Evolutionary conservation across 2,329 filamentous ascomycete genomes (phyloP).

Genomic region (Nannizziopsis barbatae): DNA sequence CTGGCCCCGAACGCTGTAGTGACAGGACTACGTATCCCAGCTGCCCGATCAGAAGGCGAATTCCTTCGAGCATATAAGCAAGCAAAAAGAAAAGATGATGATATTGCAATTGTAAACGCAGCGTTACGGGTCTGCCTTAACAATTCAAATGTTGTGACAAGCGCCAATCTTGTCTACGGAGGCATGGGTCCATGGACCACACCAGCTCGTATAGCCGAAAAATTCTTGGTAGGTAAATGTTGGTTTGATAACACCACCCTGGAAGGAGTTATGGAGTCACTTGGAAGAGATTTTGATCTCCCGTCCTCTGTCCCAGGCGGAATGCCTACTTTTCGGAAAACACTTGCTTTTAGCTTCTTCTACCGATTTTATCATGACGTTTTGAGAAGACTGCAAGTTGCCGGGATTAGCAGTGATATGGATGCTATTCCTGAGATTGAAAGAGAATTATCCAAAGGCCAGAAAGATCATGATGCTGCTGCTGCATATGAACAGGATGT

Average conservation of each 20-base stretch:
- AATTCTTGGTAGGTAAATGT: conserved; percentile 63
- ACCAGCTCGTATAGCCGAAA: conserved; percentile 66
- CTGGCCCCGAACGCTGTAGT: conserved; percentile 74
- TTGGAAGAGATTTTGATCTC: conserved; percentile 84
- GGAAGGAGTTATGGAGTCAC: conserved; percentile 76
- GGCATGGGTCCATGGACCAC: conserved; percentile 91
- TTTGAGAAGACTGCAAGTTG: conserved; percentile 41
- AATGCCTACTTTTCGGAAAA: conserved; percentile 93
- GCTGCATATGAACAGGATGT: conserved; percentile 70
- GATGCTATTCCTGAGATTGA: conserved; percentile 78
- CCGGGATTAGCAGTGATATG: conserved; percentile 48
- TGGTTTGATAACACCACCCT: conserved; percentile 72
- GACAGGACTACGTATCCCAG: conserved; percentile 72
- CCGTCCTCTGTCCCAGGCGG: conserved; percentile 85
- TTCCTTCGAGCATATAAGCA: conserved; percentile 89
- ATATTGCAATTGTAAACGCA: conserved; percentile 93
- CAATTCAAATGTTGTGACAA: conserved; percentile 57
- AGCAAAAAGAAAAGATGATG: conserved; percentile 92
- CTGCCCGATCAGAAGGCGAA: conserved; percentile 63
- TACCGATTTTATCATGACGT: conserved; percentile 95
- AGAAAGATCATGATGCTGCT: conserved; percentile 64
- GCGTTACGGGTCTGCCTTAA: conserved; percentile 66
- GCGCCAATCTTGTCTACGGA: conserved; percentile 75
- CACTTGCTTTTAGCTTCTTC: conserved; percentile 84
- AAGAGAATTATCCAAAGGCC: conserved; percentile 65